Evolutionary conservation across 768 basidiomycete species (phyloP).

Genomic region (Chalciporus chontae): DNA sequence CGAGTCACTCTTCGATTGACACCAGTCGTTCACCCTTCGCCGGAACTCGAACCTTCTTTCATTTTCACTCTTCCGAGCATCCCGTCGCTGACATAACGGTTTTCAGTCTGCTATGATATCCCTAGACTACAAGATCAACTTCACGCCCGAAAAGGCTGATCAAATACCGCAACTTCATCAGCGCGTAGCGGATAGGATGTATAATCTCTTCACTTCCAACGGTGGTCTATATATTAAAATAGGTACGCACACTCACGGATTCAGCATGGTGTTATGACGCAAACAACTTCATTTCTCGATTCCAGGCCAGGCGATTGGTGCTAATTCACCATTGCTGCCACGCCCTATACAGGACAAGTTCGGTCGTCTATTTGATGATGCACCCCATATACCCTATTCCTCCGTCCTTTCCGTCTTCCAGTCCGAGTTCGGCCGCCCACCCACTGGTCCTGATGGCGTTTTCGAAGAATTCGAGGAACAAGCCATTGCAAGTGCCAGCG

Average conservation of each 20-base stretch:
- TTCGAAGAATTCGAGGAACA: slow-evolving; percentile 76
- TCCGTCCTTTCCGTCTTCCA: slow-evolving; percentile 65
- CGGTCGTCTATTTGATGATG: slow-evolving; percentile 80
- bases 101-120: slow-evolving; percentile 65
- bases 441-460: slow-evolving; percentile 63
- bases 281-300: background rate
- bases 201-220: slow-evolving; percentile 73
- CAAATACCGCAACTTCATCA: slow-evolving; percentile 79
- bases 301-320: slow-evolving; percentile 71
- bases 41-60: no score
- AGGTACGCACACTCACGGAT: slow-evolving; percentile 36
- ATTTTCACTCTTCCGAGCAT: background rate
- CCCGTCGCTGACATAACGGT: slow-evolving; percentile 1
- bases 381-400: slow-evolving; percentile 77
- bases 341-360: slow-evolving; percentile 81
- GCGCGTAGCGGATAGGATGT: slow-evolving; percentile 77
- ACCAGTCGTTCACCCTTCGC: background rate
- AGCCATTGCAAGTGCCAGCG: slow-evolving; percentile 83
- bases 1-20: background rate
- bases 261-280: background rate
- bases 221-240: slow-evolving; percentile 87
- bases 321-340: slow-evolving; percentile 83
- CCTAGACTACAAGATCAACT: slow-evolving; percentile 86
- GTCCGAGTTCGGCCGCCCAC: slow-evolving; percentile 64
- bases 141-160: slow-evolving; percentile 66